These are phyloP conservation scores for Botrytis deweyae DNA, from an alignment of 2,329 filamentous ascomycete genomes.

Conservation along the genomic window DNA sequence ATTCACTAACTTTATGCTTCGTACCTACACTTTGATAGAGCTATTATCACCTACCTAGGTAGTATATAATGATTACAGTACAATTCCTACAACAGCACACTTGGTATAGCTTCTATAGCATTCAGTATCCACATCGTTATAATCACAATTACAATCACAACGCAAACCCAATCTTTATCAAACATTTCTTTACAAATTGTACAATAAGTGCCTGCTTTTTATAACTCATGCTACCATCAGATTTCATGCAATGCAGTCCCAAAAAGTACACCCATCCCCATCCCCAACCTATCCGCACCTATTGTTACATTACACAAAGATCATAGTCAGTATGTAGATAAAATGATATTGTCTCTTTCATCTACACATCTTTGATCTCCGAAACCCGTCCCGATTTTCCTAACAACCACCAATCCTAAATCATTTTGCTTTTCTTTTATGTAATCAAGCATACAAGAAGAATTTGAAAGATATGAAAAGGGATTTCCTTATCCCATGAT, in stretches of 20 bases:
- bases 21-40: too few relatives aligned
- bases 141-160: not conserved
- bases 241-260: conserved; percentile 11
- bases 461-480: conserved; percentile 27
- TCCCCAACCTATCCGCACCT: not conserved
- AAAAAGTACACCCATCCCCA: conserved; percentile 6
- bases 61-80: not conserved
- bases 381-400: conserved; percentile 8
- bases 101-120: not conserved
- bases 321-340: conserved; percentile 15
- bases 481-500: conserved; percentile 59
- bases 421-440: conserved; percentile 18
- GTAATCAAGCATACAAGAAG: conserved; percentile 29
- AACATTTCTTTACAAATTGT: conserved; percentile 9
- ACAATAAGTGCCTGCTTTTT: not conserved
- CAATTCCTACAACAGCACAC: not conserved
- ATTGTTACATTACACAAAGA: conserved; percentile 19
- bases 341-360: conserved; percentile 13
- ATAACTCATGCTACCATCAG: conserved; percentile 3
- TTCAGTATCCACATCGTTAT: not conserved
- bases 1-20: too few relatives aligned
- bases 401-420: conserved; percentile 11
- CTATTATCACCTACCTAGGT: too few relatives aligned
- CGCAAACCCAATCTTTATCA: not conserved
- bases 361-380: not conserved